A percentile compares a stretch with the other conserved stretches of the same genome.
Evolutionary conservation across 108 stramenopile genomes (phyloP).

Genomic region (Stephanodiscus minutulus): DNA sequence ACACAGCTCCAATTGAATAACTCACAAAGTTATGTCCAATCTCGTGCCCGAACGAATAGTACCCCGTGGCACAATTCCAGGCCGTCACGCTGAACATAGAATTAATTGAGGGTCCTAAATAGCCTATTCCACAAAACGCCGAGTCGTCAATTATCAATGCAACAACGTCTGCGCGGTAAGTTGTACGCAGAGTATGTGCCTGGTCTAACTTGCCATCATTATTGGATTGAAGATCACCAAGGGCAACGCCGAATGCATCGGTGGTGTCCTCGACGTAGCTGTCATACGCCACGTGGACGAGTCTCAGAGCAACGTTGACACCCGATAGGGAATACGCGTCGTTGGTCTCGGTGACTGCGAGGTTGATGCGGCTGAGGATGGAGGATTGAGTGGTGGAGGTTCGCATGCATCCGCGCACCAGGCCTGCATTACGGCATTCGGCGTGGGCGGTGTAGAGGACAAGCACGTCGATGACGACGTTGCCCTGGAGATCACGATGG

Average conservation of each 20-base stretch:
- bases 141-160: constrained; percentile 19
- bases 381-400: background rate
- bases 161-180: constrained; percentile 42
- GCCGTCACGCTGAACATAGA: constrained; percentile 16
- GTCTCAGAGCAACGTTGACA: constrained; percentile 5
- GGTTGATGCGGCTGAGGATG: constrained; percentile 18
- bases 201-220: constrained; percentile 25
- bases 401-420: background rate
- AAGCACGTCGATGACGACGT: constrained; percentile 1
- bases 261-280: background rate
- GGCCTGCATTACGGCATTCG: constrained; percentile 4
- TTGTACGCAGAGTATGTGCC: constrained; percentile 24
- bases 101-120: constrained; percentile 1
- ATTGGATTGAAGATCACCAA: background rate
- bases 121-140: constrained; percentile 27
- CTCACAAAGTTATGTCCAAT: constrained; percentile 25
- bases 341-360: constrained; percentile 30
- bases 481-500: background rate
- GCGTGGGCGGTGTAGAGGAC: constrained; percentile 10
- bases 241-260: background rate
- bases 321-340: constrained; percentile 20
- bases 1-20: background rate
- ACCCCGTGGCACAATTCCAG: constrained; percentile 41
- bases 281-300: constrained; percentile 18
- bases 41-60: constrained; percentile 36